Conservation (phyloP, 129 eudicot genomes). For the Chrysanthemum seticuspe region DNA sequence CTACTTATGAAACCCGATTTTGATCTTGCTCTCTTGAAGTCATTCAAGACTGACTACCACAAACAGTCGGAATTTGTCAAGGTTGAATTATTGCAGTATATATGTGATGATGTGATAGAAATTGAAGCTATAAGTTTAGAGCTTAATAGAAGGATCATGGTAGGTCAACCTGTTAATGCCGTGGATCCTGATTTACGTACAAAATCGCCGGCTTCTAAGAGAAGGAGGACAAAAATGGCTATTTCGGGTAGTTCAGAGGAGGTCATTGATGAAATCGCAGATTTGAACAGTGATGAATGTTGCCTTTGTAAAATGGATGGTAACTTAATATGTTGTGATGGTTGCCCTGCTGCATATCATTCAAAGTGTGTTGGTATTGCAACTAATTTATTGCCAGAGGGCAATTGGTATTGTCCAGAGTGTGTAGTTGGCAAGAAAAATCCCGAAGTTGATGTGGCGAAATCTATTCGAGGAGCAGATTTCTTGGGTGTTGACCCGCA, state of each 20-base stretch:
- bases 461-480: conserved; percentile 69
- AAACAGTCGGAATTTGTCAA: conserved; percentile 58
- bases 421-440: conserved; percentile 57
- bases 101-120: conserved; percentile 91
- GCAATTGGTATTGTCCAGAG: conserved; percentile 99
- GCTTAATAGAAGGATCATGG: conserved; percentile 55
- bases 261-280: conserved; percentile 52
- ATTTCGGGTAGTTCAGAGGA: conserved; percentile 52
- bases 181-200: conserved; percentile 43
- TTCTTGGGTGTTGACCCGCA: conserved; percentile 70
- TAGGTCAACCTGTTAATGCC: conserved; percentile 33
- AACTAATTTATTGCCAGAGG: conserved; percentile 71
- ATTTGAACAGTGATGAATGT: conserved; percentile 90
- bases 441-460: conserved; percentile 43
- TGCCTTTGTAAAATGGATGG: conserved; percentile 96
- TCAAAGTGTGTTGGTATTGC: conserved; percentile 85
- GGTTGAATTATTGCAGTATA: conserved; percentile 61
- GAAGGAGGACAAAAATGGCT: conserved; percentile 29
- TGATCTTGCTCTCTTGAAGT: conserved; percentile 51
- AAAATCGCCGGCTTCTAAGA: conserved; percentile 37
- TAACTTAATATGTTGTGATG: conserved; percentile 91
- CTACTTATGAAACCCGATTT: conserved; percentile 65
- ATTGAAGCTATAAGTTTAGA: conserved; percentile 65
- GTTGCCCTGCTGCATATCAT: conserved; percentile 97
- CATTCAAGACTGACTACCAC: conserved; percentile 61